phyloP scores from a whole-genome alignment of 164 flowering plant species.

The Aristolochia fimbriata region DNA sequence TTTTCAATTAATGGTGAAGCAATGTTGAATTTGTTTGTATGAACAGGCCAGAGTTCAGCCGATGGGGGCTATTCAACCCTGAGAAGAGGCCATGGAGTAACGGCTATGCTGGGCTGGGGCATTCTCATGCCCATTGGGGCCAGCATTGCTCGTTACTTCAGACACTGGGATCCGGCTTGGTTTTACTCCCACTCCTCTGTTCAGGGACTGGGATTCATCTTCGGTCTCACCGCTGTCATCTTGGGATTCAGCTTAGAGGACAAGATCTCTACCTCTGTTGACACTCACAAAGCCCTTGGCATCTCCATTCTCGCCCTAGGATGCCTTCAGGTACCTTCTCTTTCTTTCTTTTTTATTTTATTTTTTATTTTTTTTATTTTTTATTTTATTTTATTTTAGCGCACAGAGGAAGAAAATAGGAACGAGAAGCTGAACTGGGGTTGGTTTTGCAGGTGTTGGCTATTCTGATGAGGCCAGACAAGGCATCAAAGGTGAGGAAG shows the following conservation, averaged over 20 bases:
- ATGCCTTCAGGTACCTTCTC: conserved; percentile 44
- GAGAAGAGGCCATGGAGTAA: conserved; percentile 46
- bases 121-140: conserved; percentile 47
- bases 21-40: background rate
- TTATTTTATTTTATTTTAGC: too few relatives aligned
- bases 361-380: too few relatives aligned
- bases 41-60: conserved; percentile 10
- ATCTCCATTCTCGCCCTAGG: conserved; percentile 42
- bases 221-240: conserved; percentile 39
- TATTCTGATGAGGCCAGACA: conserved; percentile 38
- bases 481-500: conserved; percentile 39
- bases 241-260: conserved; percentile 37
- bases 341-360: too few relatives aligned
- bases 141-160: conserved; percentile 40
- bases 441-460: conserved; percentile 35
- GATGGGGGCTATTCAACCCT: conserved; percentile 12
- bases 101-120: conserved; percentile 65
- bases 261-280: conserved; percentile 22
- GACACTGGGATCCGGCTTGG: conserved; percentile 58
- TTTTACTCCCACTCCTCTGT: conserved; percentile 41
- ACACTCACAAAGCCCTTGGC: conserved; percentile 48
- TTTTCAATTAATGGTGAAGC: background rate
- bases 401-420: background rate
- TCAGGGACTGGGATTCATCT: conserved; percentile 34
- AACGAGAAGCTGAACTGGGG: background rate